Conservation (phyloP, 1,284 basidiomycete species). For the Tetrapyrgos nigripes region DNA sequence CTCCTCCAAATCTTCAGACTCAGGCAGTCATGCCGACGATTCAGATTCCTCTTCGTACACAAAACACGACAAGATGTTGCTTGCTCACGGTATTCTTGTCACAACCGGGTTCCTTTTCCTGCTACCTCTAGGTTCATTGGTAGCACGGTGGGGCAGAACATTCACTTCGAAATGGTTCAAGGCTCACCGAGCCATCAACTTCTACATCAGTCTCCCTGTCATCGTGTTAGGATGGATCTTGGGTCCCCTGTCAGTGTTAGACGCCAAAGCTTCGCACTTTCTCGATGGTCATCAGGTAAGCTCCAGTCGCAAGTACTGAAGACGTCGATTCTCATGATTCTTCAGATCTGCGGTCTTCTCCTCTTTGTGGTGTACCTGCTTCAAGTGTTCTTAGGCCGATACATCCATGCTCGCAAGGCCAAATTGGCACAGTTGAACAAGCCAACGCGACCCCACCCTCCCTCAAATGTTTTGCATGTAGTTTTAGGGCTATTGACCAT, state of each 20-base stretch:
- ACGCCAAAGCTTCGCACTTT: slow-evolving; percentile 49
- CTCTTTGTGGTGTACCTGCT: slow-evolving; percentile 60
- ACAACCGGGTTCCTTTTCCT: slow-evolving; percentile 66
- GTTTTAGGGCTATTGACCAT: slow-evolving; percentile 52
- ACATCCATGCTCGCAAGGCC: slow-evolving; percentile 54
- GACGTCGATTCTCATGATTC: slow-evolving; percentile 8
- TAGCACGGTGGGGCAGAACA: slow-evolving; percentile 66
- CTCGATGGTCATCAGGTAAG: slow-evolving; percentile 56
- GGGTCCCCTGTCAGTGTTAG: slow-evolving; percentile 55
- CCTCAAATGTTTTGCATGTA: slow-evolving; percentile 57
- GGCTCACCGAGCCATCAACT: slow-evolving; percentile 55
- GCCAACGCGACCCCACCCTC: slow-evolving; percentile 43
- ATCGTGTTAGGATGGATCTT: slow-evolving; percentile 57
- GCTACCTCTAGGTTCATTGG: slow-evolving; percentile 61
- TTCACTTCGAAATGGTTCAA: slow-evolving; percentile 66
- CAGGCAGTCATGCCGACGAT: slow-evolving; percentile 1
- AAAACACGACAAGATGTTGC: slow-evolving; percentile 47
- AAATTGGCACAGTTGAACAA: slow-evolving; percentile 28
- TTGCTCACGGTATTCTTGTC: slow-evolving; percentile 59
- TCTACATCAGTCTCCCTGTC: slow-evolving; percentile 54
- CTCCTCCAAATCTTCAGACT: slow-evolving; percentile 15
- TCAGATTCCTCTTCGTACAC: slow-evolving; percentile 18
- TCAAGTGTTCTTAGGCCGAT: slow-evolving; percentile 61
- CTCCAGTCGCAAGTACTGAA: neutral
- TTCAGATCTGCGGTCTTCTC: slow-evolving; percentile 58